Percentiles rank a stretch among this genome's conserved stretches.
Evolutionary conservation across 2,329 filamentous ascomycete species (phyloP).

Genomic region (Fusarium ramigenum): DNA sequence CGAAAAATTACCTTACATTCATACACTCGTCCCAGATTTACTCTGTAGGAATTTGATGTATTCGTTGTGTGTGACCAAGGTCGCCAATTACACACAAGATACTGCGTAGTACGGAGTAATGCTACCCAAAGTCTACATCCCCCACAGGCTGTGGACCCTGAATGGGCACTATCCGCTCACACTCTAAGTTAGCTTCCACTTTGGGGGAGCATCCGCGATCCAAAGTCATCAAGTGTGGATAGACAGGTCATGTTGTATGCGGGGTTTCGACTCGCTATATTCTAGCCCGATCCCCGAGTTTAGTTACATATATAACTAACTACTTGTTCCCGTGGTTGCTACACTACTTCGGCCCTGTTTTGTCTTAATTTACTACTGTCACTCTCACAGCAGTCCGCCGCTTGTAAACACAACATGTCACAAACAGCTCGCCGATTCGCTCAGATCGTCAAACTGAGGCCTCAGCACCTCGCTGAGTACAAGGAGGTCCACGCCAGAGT

Average conservation of each 20-base stretch:
- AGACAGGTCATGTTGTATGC: constrained; percentile 2
- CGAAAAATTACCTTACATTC: not conserved
- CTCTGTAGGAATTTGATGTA: not conserved
- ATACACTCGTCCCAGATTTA: not conserved
- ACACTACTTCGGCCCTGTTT: not conserved
- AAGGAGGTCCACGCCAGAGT: constrained; percentile 77
- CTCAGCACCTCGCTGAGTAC: constrained; percentile 72
- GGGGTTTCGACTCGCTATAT: constrained; percentile 35
- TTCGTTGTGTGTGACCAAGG: not conserved
- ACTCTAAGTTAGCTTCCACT: not conserved
- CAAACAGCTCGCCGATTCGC: constrained; percentile 67
- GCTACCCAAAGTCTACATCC: not conserved
- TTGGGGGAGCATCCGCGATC: constrained; percentile 11
- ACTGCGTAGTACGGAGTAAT: not conserved
- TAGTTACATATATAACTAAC: constrained; percentile 5
- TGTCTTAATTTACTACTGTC: not conserved
- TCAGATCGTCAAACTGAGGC: constrained; percentile 78
- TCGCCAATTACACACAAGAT: not conserved
- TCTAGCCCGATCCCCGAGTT: constrained; percentile 32
- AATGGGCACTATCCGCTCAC: constrained; percentile 3
- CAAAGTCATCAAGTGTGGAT: not conserved
- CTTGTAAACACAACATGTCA: constrained; percentile 14
- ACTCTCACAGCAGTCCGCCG: not conserved
- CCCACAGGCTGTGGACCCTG: constrained; percentile 24
- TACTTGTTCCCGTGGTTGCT: not conserved